Percentiles rank a stretch among this genome's conserved stretches.
Conservation (phyloP, 129 eudicot genomes). For the Scalesia atractyloides region DNA sequence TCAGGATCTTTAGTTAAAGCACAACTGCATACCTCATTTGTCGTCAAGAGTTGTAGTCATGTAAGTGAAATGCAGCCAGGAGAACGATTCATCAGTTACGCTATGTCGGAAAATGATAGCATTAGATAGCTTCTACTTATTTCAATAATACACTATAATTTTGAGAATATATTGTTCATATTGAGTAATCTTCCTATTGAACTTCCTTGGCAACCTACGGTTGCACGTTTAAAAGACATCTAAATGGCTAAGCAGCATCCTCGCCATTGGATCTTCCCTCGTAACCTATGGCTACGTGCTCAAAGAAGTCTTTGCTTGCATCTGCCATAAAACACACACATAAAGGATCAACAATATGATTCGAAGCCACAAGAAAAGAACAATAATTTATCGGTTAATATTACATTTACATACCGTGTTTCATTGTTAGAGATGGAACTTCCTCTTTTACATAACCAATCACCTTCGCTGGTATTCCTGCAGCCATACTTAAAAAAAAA, state of each 20-base stretch:
- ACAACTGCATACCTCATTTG: background rate
- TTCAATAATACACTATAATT: conserved; percentile 8
- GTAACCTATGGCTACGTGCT: conserved; percentile 40
- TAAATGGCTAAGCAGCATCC: conserved; percentile 18
- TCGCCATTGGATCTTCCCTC: conserved; percentile 48
- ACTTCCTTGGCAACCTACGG: conserved; percentile 11
- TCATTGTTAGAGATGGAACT: conserved; percentile 79
- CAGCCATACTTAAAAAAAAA: conserved; percentile 53
- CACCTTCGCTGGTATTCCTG: conserved; percentile 75
- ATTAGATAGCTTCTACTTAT: conserved; percentile 13
- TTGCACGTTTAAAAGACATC: conserved; percentile 5
- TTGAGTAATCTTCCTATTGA: background rate
- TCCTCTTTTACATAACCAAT: conserved; percentile 64
- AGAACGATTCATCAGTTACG: conserved; percentile 2
- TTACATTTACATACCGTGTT: conserved; percentile 54
- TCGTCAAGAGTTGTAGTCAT: background rate
- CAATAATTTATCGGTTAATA: background rate
- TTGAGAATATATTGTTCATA: conserved; percentile 12
- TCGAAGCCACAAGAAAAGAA: background rate
- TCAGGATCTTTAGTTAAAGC: conserved; percentile 5
- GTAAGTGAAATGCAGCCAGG: background rate
- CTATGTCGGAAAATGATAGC: conserved; percentile 2
- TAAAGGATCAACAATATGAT: background rate
- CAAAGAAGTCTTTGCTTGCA: conserved; percentile 64
- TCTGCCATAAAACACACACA: conserved; percentile 38